Base-by-base conservation (phyloP, 2,329 filamentous ascomycete genomes). In the Amphichorda felina region DNA sequence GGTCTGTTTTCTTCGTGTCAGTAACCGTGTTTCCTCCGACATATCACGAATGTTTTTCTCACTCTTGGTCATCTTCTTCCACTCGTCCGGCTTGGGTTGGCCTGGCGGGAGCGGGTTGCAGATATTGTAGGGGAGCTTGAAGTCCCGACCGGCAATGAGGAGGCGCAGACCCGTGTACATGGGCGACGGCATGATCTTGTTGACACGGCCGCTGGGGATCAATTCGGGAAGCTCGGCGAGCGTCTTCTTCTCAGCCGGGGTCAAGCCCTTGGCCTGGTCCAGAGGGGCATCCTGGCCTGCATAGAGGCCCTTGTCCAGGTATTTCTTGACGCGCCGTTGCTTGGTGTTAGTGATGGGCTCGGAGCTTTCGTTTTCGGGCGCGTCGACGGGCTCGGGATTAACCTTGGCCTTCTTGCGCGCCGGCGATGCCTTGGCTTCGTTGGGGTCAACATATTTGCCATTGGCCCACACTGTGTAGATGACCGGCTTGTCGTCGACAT, bases 1-100 rank as follows among this genome's bases (percentile, higher is more conserved):
- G 82, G 59, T 96, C 85, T 93, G 44, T 30, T 8, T n/a, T n/a
- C n/a, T n/a, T 8, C 10, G 7, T 13, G 10, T 32, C 18, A 13
- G n/a, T n/a, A n/a, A n/a, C n/a, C n/a, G n/a, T n/a, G n/a, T n/a
- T n/a, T n/a, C n/a, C n/a, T n/a, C n/a, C n/a, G n/a, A n/a, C n/a
- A n/a, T n/a, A n/a, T n/a, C n/a, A n/a, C n/a, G n/a, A n/a, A n/a
- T n/a, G n/a, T n/a, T n/a, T 15, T 14, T n/a, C 30, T 11, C 66
- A 93, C 85, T 96, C 59, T 83, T 91, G 43, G 86, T 88, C 46
- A 91, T 80, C 55, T 89, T 89, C 45, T 79, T 79, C 82, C 88
- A 98, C 48, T 94, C 86, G 45, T 93, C 80, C 1, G 89, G 88
- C 58, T 94, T 94, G 17, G 87, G 84, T 52, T 94, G 84, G 34